Conservation (phyloP, 2,329 filamentous ascomycete genomes). For the Verticillium alfalfae region DNA sequence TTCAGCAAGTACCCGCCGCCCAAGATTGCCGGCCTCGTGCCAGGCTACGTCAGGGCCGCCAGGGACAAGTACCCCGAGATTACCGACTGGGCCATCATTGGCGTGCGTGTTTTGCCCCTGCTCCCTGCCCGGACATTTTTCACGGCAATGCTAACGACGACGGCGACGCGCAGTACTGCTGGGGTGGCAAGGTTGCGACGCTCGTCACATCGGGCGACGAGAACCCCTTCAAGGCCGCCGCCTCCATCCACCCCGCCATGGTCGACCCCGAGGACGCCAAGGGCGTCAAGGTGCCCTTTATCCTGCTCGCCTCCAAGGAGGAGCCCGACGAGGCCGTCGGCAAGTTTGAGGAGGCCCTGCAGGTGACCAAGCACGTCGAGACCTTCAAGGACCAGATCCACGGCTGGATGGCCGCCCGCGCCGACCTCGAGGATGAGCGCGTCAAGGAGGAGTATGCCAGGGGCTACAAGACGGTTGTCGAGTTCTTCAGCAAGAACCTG, state of each 20-base stretch:
- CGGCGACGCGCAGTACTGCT: constrained; percentile 49
- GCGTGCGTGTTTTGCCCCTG: constrained; percentile 34
- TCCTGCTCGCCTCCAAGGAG: constrained; percentile 61
- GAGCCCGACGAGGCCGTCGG: constrained; percentile 51
- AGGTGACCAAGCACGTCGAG: constrained; percentile 55
- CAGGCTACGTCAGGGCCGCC: constrained; percentile 48
- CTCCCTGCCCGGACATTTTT: not conserved
- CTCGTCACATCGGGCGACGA: constrained; percentile 41
- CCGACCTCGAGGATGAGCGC: constrained; percentile 49
- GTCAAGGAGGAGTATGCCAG: constrained; percentile 58
- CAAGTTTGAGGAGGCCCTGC: constrained; percentile 49
- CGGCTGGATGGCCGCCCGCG: constrained; percentile 68
- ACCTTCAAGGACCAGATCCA: constrained; percentile 63
- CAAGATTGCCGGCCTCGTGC: constrained; percentile 42
- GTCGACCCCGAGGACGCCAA: constrained; percentile 57
- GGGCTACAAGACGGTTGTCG: constrained; percentile 53
- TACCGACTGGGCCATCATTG: constrained; percentile 55
- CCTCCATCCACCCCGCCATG: constrained; percentile 56
- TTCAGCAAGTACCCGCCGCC: constrained; percentile 45
- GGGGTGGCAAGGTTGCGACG: constrained; percentile 63
- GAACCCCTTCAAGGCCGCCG: constrained; percentile 51
- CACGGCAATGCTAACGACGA: not conserved
- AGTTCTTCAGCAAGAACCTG: constrained; percentile 51
- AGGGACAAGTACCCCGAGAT: constrained; percentile 47
- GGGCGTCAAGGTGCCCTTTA: constrained; percentile 54